These are phyloP conservation scores for Trametopsis cervina DNA, from an alignment of 768 basidiomycete species.

Conservation along the genomic window DNA sequence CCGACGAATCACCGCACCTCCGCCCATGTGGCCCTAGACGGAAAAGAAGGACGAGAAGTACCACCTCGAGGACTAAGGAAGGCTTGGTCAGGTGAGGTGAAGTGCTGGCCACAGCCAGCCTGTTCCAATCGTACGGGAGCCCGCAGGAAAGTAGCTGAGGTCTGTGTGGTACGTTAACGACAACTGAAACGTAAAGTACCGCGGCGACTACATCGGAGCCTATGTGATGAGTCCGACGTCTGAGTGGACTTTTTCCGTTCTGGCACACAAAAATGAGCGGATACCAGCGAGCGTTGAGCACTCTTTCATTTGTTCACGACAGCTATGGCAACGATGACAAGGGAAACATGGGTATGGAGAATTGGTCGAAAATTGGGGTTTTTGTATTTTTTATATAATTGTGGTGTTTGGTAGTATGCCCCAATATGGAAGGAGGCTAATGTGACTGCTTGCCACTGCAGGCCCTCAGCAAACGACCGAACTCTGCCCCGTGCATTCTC, in stretches of 20 bases:
- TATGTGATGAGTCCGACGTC: too few relatives aligned
- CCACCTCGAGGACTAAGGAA: not conserved
- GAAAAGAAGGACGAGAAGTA: slow-evolving; percentile 1
- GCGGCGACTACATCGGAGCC: too few relatives aligned
- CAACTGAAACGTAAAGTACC: too few relatives aligned
- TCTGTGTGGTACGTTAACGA: too few relatives aligned
- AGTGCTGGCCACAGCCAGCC: not conserved
- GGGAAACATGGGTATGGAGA: too few relatives aligned
- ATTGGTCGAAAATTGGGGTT: too few relatives aligned
- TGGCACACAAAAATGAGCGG: too few relatives aligned
- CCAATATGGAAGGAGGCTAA: not conserved
- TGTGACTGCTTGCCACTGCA: slow-evolving; percentile 10
- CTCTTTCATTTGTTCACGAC: too few relatives aligned
- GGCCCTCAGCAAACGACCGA: slow-evolving; percentile 10
- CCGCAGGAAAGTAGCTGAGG: not conserved
- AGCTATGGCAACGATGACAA: too few relatives aligned
- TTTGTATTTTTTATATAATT: too few relatives aligned
- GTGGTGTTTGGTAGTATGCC: not conserved
- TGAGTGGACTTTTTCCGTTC: too few relatives aligned
- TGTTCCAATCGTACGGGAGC: not conserved
- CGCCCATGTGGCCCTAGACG: not conserved
- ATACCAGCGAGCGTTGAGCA: too few relatives aligned
- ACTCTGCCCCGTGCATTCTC: slow-evolving; percentile 15
- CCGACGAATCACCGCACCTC: slow-evolving; percentile 7
- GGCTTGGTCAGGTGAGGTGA: not conserved